phyloP scores from a whole-genome alignment of 768 basidiomycete genomes.

The Naganishia antarctica region DNA sequence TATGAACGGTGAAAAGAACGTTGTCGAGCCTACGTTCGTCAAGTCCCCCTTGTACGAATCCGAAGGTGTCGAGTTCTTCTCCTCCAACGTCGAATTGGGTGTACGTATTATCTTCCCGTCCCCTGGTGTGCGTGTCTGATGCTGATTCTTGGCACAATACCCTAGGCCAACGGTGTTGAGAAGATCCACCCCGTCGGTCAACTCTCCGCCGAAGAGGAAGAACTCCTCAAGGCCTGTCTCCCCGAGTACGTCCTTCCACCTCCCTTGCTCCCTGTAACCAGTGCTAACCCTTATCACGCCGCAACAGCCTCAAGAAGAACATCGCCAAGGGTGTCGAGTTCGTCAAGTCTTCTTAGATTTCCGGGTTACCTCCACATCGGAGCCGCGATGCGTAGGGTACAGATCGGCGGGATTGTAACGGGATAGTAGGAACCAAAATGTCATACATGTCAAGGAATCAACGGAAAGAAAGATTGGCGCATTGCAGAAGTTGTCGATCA shows the following conservation, averaged over 20 bases:
- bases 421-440: background rate
- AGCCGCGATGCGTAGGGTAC: background rate
- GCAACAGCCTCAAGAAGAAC: constrained; percentile 75
- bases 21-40: constrained; percentile 79
- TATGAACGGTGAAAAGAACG: constrained; percentile 77
- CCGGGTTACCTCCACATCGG: too few species aligned
- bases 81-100: constrained; percentile 79
- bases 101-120: constrained; percentile 51
- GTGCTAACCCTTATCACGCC: background rate
- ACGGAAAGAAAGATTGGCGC: too few species aligned
- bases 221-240: constrained; percentile 72
- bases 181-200: constrained; percentile 77
- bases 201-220: constrained; percentile 65
- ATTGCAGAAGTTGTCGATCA: too few species aligned
- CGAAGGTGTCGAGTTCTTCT: constrained; percentile 81
- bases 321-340: constrained; percentile 77
- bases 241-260: constrained; percentile 56
- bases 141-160: background rate
- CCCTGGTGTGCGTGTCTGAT: background rate
- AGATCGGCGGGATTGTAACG: background rate
- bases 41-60: constrained; percentile 62
- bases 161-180: constrained; percentile 73
- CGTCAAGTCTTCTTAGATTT: constrained; percentile 35
- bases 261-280: background rate
- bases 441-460: background rate